Percentiles rank a stretch among this genome's conserved stretches.
Evolutionary conservation across 176 grass and related monocot genomes (phyloP).

Genomic region (Oryza rufipogon): DNA sequence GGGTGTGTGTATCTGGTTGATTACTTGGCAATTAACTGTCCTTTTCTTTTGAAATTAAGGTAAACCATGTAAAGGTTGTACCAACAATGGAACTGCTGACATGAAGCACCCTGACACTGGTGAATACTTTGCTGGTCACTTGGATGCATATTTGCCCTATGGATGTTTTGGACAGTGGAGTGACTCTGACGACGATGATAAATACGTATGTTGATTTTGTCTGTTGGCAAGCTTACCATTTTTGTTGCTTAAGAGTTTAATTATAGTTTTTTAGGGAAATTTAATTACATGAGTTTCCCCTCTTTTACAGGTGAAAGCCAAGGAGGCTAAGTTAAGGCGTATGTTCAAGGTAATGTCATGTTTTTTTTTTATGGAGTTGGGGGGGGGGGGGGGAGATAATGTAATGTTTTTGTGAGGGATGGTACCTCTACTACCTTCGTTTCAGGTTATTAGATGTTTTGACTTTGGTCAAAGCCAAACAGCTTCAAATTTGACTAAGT

Average conservation of each 20-base stretch:
- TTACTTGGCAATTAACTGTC: slow-evolving; percentile 3
- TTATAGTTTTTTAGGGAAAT: no score
- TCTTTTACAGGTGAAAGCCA: neutral
- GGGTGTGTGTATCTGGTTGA: neutral
- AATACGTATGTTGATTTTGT: slow-evolving; percentile 14
- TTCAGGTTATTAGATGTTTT: no score
- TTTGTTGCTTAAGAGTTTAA: neutral
- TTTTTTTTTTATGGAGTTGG: neutral
- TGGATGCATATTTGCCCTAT: neutral
- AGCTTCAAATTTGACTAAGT: no score
- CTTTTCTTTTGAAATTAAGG: slow-evolving; percentile 19
- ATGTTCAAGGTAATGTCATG: slow-evolving; percentile 35
- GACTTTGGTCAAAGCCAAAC: no score
- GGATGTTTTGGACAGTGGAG: neutral
- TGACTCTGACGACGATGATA: slow-evolving; percentile 17
- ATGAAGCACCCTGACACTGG: slow-evolving; percentile 17
- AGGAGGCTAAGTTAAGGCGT: slow-evolving; percentile 13
- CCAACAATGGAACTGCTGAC: neutral
- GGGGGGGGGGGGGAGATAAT: no score
- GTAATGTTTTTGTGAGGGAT: no score
- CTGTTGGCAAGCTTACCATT: neutral
- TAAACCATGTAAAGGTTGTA: slow-evolving; percentile 20
- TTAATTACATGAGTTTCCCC: neutral
- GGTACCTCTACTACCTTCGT: no score
- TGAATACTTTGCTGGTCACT: slow-evolving; percentile 16